Percentiles rank a stretch among this genome's conserved stretches.
These are phyloP conservation scores for Fimicolochytrium jonesii DNA, from an alignment of 192 early-diverging fungal genomes.

Conservation along the genomic window DNA sequence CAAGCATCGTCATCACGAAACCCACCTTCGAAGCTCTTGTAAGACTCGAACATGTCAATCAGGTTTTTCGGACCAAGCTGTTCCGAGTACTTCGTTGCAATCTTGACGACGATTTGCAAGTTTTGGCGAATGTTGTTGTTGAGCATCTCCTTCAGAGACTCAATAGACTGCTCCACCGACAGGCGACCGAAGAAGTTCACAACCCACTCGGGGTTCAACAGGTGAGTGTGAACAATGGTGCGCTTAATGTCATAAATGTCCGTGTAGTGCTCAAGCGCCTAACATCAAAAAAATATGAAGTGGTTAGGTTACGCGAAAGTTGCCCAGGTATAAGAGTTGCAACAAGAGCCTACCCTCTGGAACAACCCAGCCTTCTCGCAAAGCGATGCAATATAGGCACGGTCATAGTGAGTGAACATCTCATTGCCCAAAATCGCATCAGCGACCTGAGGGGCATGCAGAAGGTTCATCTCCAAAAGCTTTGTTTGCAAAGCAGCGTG, in stretches of 20 bases:
- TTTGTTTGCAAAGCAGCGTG: conserved; percentile 91
- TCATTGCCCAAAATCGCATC: conserved; percentile 96
- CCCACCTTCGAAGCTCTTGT: conserved; percentile 83
- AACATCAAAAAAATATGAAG: background rate
- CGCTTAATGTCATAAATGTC: conserved; percentile 97
- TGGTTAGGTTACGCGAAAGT: background rate
- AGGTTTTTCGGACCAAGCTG: conserved; percentile 84
- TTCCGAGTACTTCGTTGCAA: conserved; percentile 96
- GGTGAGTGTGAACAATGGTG: conserved; percentile 82
- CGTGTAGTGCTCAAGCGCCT: conserved; percentile 93
- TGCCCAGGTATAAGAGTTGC: background rate
- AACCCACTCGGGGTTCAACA: conserved; percentile 85
- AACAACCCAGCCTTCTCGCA: conserved; percentile 98
- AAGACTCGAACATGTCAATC: conserved; percentile 87
- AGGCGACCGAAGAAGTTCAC: conserved; percentile 93
- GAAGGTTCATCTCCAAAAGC: conserved; percentile 94
- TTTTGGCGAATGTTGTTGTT: conserved; percentile 90
- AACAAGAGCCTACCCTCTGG: conserved; percentile 65
- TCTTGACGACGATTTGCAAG: conserved; percentile 90
- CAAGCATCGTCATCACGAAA: conserved; percentile 5
- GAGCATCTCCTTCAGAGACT: conserved; percentile 92
- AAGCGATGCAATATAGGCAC: conserved; percentile 80
- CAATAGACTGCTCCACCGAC: conserved; percentile 95
- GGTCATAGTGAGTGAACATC: conserved; percentile 95
- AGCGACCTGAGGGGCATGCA: conserved; percentile 96